Evolutionary conservation across 306 rosid species (phyloP), one percentile per base, ranked within the genome.

Genomic region (Hippophae rhamnoides): DNA sequence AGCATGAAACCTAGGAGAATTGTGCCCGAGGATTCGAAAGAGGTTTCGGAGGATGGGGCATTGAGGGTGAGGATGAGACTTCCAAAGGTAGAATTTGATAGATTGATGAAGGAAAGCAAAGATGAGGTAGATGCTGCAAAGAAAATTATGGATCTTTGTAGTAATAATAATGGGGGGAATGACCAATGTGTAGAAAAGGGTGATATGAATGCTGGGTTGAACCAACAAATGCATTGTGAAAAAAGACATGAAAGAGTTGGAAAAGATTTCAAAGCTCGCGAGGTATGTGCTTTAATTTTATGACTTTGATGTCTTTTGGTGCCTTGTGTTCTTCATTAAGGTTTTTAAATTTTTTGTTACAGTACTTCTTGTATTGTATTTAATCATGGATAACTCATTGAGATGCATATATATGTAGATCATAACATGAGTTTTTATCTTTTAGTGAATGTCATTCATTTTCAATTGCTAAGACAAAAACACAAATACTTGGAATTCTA

Each of bases 71-170:
- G 74, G 76, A 61, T 88, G 84, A 79, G 77, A 78, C 77, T 93
- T 43, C 95, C 89, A 0, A 86, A 51, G 73, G 75, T 73, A 0
- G 84, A 93, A 12, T 94, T 93, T 5, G 95, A 88, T 84, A 86
- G 52, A 66, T 49, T 88, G 67, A 74, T 92, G 70, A 73, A 62
- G 54, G 89, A 84, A 26, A 76, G 90, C 47, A 81, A 56, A 61
- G 76, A 80, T 57, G 79, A 79, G 47, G 78, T 25, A 14, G 99
- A 92, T 52, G 97, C 79, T 1, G 90, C 85, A 1, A 77, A 84
- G 78, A 88, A 62, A 82, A 84, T 92, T 18, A 52, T 88, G 82
- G 74, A 67, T 41, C 74, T 88, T 5, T 92, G 79, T 65, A 67
- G 23, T 38, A 71, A 53, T 38, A 71, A 3, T 46, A 73, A 48